Conservation (phyloP, 768 basidiomycete genomes). For the Lentinula boryana region DNA sequence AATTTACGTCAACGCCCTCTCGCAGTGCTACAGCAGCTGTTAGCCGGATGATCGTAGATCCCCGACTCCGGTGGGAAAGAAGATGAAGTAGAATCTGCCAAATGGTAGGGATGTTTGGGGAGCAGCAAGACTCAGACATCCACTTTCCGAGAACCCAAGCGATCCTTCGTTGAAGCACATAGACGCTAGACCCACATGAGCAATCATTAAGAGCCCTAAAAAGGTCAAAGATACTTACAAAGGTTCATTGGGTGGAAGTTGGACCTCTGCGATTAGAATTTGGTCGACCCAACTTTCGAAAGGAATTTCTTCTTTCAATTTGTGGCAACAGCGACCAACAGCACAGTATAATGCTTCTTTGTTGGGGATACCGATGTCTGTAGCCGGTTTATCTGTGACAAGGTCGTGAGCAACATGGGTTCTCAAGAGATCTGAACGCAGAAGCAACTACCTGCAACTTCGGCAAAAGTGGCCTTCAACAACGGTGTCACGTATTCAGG, state of each 20-base stretch:
- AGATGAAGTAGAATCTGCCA: conserved; percentile 84
- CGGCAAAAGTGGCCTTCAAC: conserved; percentile 52
- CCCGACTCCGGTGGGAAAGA: conserved; percentile 58
- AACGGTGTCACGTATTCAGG: conserved; percentile 62
- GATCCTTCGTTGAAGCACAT: conserved; percentile 90
- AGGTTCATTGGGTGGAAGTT: conserved; percentile 38
- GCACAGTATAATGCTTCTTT: conserved; percentile 89
- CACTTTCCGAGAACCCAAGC: conserved; percentile 94
- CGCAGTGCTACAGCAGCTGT: conserved; percentile 76
- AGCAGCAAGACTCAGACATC: conserved; percentile 62
- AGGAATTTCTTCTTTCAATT: conserved; percentile 56
- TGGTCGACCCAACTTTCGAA: conserved; percentile 67
- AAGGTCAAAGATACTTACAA: conserved; percentile 33
- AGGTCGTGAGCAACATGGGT: neutral
- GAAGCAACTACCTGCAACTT: conserved; percentile 46
- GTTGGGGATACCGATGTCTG: conserved; percentile 58
- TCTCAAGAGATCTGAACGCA: neutral
- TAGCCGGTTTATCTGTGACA: conserved; percentile 35
- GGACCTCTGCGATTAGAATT: conserved; percentile 54
- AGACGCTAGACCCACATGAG: conserved; percentile 47
- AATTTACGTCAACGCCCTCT: conserved; percentile 80
- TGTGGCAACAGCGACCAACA: conserved; percentile 72
- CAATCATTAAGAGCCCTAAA: neutral
- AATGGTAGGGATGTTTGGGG: conserved; percentile 53
- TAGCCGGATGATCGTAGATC: conserved; percentile 77